Base-by-base conservation (phyloP, 208 protist species). In the Tritrichomonas foetus region DNA sequence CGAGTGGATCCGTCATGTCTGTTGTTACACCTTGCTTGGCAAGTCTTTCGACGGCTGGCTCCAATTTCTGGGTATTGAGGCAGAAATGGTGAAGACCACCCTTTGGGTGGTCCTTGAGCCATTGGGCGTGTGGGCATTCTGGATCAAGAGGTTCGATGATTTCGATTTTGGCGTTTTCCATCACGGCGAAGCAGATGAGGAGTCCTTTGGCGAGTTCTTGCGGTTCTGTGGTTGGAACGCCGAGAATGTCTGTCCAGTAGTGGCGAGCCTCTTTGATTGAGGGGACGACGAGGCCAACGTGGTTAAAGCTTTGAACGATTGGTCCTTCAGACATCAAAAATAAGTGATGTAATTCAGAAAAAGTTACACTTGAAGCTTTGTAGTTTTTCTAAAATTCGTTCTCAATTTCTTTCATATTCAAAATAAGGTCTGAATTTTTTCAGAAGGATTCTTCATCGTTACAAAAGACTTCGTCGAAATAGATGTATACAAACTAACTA, bases 41-140 rank as follows among this genome's bases (percentile, higher is more conserved):
- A 89, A 89, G 78, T 1, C 3, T 27, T 14, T 89, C 78, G 33
- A 36, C 41, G 5, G 78, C 33, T 53, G 39, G n/a, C 47, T 89
- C 41, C 8, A 89, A 36, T 8, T 89, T 57, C 33, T n/a, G 0
- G 33, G 78, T 89, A n/a, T 53, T 44, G 47, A 55, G 44, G 78
- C 78, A 89, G n/a, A 89, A 44, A 16, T 89, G 78, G 30, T 89
- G 78, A 36, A 89, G 33, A 14, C 78, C 78, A 27, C 78, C 78
- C 30, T 89, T 47, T 89, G 78, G 78, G 30, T 89, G 78, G 2
- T 89, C 78, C 47, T 89, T 89, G 27, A 89, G 47, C 47, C 41
- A 89, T 89, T 47, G 8, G 3, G 47, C 78, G 16, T 89, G 78
- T 27, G 33, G n/a, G 47, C 78, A 89, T 3, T 89, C 47, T 30